phyloP scores from a whole-genome alignment of 495 filamentous ascomycete species.

The Gamarada debralockiae region DNA sequence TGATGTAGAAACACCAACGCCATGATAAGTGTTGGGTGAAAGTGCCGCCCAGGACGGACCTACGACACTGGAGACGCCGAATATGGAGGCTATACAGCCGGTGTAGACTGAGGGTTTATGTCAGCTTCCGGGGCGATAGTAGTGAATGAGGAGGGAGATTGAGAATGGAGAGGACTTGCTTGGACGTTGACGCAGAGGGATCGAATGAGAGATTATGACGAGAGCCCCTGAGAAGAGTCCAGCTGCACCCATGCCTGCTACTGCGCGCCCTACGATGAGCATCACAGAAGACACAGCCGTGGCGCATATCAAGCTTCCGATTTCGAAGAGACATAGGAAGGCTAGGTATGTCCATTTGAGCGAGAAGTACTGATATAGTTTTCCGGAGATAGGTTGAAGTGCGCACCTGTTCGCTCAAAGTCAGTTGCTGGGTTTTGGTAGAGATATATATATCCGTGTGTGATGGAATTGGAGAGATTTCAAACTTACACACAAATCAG shows the following conservation, averaged over 20 bases:
- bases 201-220: conserved; percentile 8
- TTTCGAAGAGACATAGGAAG: conserved; percentile 40
- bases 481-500: conserved; percentile 31
- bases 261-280: conserved; percentile 54
- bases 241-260: conserved; percentile 48
- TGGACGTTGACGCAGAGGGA: conserved; percentile 14
- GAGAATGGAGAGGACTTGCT: conserved; percentile 3
- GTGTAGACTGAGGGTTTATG: too few relatives aligned
- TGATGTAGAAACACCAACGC: conserved; percentile 59
- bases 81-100: conserved; percentile 53
- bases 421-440: conserved; percentile 41
- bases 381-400: conserved; percentile 31
- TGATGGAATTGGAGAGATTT: too few relatives aligned
- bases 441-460: background rate
- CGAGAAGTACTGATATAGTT: conserved; percentile 28
- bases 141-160: too few relatives aligned
- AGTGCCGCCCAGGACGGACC: conserved; percentile 57
- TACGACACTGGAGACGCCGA: conserved; percentile 48
- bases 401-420: too few relatives aligned
- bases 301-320: conserved; percentile 52
- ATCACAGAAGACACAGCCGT: conserved; percentile 27
- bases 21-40: conserved; percentile 56
- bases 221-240: conserved; percentile 35
- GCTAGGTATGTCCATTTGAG: conserved; percentile 38
- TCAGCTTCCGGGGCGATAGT: too few relatives aligned